Conservation (phyloP, 2,329 filamentous ascomycete species). For the Pseudogymnoascus sp. region DNA sequence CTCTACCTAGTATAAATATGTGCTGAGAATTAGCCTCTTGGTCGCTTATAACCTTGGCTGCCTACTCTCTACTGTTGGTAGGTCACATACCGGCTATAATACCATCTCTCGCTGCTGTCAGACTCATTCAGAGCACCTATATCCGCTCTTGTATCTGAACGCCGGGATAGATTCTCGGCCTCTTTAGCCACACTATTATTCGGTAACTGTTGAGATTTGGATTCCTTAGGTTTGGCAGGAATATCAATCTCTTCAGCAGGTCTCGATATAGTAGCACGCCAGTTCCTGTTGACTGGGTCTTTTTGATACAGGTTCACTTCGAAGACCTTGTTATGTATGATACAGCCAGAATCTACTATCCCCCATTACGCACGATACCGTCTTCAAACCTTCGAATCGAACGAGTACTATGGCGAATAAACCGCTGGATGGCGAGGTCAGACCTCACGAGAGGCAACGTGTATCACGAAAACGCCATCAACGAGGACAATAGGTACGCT, state of each 20-base stretch:
- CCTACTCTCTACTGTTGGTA: too few relatives aligned
- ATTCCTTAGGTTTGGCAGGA: neutral
- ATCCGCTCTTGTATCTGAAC: neutral
- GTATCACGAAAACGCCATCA: neutral
- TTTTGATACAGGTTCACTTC: constrained; percentile 43
- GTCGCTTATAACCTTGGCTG: too few relatives aligned
- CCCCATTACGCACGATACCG: neutral
- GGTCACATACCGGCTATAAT: neutral
- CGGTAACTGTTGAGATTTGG: neutral
- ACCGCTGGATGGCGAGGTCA: neutral
- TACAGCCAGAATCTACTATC: neutral
- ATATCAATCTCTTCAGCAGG: constrained; percentile 34
- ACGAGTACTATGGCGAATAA: neutral
- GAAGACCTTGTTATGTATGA: constrained; percentile 39
- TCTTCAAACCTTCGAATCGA: neutral
- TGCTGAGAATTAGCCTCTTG: too few relatives aligned
- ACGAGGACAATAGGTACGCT: neutral
- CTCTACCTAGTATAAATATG: too few relatives aligned
- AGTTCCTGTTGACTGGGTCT: constrained; percentile 38
- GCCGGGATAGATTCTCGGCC: neutral
- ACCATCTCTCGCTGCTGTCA: neutral
- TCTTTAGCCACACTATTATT: neutral
- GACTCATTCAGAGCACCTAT: neutral
- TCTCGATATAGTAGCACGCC: constrained; percentile 36
- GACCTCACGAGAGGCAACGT: neutral